Percentiles rank a stretch among this genome's conserved stretches.
Evolutionary conservation across 2,329 filamentous ascomycete genomes (phyloP).

Genomic region (Calycina herbarum): DNA sequence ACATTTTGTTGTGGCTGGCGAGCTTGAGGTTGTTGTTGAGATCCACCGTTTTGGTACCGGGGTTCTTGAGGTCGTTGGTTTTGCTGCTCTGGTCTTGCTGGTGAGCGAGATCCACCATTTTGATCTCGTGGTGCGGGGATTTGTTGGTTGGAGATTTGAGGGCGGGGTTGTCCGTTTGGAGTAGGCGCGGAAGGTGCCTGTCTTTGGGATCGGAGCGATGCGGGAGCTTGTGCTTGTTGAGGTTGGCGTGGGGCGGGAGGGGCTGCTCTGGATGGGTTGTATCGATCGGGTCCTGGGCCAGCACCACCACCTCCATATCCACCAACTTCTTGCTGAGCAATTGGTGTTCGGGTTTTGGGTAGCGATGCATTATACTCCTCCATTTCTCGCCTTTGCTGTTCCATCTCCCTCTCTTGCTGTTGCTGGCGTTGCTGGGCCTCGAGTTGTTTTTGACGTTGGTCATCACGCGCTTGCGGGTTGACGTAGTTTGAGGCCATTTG

Average conservation of each 20-base stretch:
- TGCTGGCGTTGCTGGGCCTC: slow-evolving; percentile 50
- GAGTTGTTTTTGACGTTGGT: slow-evolving; percentile 62
- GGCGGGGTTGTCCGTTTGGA: slow-evolving; percentile 44
- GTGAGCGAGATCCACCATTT: slow-evolving; percentile 31
- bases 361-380: slow-evolving; percentile 89
- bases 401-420: slow-evolving; percentile 51
- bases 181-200: slow-evolving; percentile 75
- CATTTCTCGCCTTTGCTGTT: slow-evolving; percentile 71
- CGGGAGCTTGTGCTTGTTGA: slow-evolving; percentile 55
- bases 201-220: slow-evolving; percentile 68
- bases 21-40: slow-evolving; percentile 36
- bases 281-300: slow-evolving; percentile 55
- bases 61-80: slow-evolving; percentile 33
- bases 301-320: slow-evolving; percentile 53
- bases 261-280: slow-evolving; percentile 81
- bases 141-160: slow-evolving; percentile 50
- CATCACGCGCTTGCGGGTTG: slow-evolving; percentile 48
- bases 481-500: slow-evolving; percentile 56
- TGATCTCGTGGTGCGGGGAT: slow-evolving; percentile 46
- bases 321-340: slow-evolving; percentile 89
- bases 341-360: slow-evolving; percentile 74
- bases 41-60: slow-evolving; percentile 43
- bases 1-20: slow-evolving; percentile 50
- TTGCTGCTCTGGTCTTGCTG: slow-evolving; percentile 48
- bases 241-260: slow-evolving; percentile 70